Evolutionary conservation across 2,329 filamentous ascomycete genomes (phyloP), one percentile per base, ranked within the genome.

Genomic region (Trichoderma hamatum): DNA sequence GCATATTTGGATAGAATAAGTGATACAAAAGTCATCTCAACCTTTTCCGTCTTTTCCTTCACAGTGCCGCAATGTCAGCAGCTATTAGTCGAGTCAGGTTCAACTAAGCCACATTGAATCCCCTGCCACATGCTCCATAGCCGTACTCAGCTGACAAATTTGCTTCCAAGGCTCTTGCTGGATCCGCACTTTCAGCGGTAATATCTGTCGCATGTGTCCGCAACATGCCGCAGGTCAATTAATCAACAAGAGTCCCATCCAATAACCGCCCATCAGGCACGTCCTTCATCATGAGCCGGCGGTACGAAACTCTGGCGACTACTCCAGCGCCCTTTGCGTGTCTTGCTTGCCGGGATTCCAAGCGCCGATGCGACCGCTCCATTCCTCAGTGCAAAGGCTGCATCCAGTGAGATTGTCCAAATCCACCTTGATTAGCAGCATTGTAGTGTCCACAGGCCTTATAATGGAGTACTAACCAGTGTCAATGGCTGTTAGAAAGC

Each of bases 301-400:
- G 64, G 6, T 67, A 67, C n/a, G 64, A 67, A 32, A 16, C 39
- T 32, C 21, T 67, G 54, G 64, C 64, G 21, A 67, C 54, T 11
- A 67, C 64, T 30, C 64, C 64, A 1, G 64, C 64, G 16, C 64
- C 39, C 9, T 67, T 58, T 34, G 54, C 64, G 9, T 70, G 69
- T 11, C 26, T 64, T 16, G 55, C 61, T 26, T 70, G 69, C 30
- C 69, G 69, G 3, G 59, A 65, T 26, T 62, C 67, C 3, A 70
- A 70, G 5, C 32, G 69, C 21, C 69, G 69, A 7, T 70, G 69
- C 51, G 69, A 70, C 24, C 69, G 69, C 3, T 49, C 60, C 14
- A 36, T 66, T 62, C 69, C 69, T 11, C 46, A 65, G 34, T 70
- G 69, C 69, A 61, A 46, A 58, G 66, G 68, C 69, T 70, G 69